Evolutionary conservation across 345 rosid species (phyloP).

Genomic region (Camelina laxa): DNA sequence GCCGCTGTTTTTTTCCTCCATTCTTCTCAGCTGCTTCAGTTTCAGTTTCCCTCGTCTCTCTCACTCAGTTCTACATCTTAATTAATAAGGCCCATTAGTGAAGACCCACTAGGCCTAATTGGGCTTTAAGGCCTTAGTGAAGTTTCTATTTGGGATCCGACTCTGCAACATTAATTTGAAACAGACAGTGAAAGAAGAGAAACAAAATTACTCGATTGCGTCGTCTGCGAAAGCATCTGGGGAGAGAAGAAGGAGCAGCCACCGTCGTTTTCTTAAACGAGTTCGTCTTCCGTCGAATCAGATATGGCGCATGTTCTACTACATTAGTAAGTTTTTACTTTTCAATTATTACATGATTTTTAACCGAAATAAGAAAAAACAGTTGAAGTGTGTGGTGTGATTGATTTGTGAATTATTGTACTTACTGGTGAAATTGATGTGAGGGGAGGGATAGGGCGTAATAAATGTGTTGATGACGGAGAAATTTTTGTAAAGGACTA

Average conservation of each 20-base stretch:
- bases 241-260: neutral
- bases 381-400: neutral
- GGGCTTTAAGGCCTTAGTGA: conserved; percentile 16
- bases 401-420: conserved; percentile 40
- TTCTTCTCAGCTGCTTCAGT: conserved; percentile 9
- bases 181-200: conserved; percentile 21
- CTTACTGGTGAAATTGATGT: conserved; percentile 15
- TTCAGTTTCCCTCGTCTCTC: conserved; percentile 13
- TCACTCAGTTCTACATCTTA: neutral
- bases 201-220: conserved; percentile 25
- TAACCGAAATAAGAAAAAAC: neutral
- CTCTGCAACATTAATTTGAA: conserved; percentile 27
- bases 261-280: conserved; percentile 30
- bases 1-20: conserved; percentile 25
- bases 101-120: conserved; percentile 23
- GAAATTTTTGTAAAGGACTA: neutral
- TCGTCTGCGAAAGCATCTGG: conserved; percentile 42
- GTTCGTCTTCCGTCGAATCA: conserved; percentile 26
- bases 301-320: conserved; percentile 22
- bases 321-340: conserved; percentile 39
- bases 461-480: conserved; percentile 30
- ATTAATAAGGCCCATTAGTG: conserved; percentile 24
- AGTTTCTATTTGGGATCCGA: neutral
- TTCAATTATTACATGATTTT: conserved; percentile 9
- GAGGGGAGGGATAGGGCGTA: neutral